phyloP scores from a whole-genome alignment of 805 yeast species.

The Naumovozyma castellii region DNA sequence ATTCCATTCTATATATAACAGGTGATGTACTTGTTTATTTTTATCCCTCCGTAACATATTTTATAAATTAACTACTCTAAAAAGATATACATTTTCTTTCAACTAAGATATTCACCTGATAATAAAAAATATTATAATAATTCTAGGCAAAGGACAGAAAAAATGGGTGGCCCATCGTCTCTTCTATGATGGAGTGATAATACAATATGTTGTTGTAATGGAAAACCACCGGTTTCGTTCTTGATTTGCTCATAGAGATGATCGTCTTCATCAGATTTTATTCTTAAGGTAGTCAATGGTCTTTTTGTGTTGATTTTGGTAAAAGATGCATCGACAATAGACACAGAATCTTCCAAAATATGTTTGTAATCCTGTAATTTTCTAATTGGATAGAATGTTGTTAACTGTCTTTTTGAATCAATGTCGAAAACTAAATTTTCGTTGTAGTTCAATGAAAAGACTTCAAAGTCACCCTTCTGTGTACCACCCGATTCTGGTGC shows the following conservation, averaged over 20 bases:
- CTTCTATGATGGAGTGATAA: neutral
- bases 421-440: conserved; percentile 9
- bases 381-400: conserved; percentile 4
- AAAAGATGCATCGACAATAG: neutral
- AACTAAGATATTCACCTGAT: too few relatives aligned
- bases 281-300: neutral
- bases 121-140: too few relatives aligned
- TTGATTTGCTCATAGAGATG: too few relatives aligned
- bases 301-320: neutral
- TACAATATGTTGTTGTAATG: neutral
- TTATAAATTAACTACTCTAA: too few relatives aligned
- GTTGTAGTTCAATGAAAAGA: conserved; percentile 10
- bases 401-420: neutral
- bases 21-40: neutral
- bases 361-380: conserved; percentile 1
- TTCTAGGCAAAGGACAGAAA: neutral
- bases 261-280: neutral
- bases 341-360: neutral
- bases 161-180: neutral
- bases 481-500: conserved; percentile 1
- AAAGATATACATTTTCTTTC: neutral
- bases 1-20: neutral
- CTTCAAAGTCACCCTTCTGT: conserved; percentile 14
- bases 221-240: neutral
- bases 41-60: neutral